Evolutionary conservation across 2,329 filamentous ascomycete species (phyloP).

Genomic region (Penicillium fuscoglaucum): DNA sequence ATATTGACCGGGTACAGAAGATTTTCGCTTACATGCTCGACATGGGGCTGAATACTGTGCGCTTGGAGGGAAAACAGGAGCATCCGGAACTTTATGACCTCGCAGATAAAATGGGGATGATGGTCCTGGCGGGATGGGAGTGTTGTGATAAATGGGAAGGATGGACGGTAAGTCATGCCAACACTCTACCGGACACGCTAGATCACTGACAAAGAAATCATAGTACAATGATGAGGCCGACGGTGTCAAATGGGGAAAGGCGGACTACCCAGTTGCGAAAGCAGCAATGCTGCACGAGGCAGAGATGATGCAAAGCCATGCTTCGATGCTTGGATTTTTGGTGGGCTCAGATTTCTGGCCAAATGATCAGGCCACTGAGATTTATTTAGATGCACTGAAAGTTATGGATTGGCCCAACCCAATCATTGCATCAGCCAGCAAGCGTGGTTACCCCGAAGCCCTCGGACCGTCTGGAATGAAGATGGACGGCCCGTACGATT

Average conservation of each 20-base stretch:
- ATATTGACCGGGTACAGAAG: slow-evolving; percentile 47
- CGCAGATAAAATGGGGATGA: slow-evolving; percentile 60
- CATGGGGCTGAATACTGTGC: slow-evolving; percentile 63
- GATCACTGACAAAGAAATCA: background rate
- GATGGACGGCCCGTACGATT: slow-evolving; percentile 67
- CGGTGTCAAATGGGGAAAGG: slow-evolving; percentile 51
- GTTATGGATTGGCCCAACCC: slow-evolving; percentile 58
- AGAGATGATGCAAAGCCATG: slow-evolving; percentile 60
- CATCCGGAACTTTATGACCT: slow-evolving; percentile 62
- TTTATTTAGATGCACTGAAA: slow-evolving; percentile 55
- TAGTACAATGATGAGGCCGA: slow-evolving; percentile 57
- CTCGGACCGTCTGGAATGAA: slow-evolving; percentile 63
- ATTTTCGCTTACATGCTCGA: slow-evolving; percentile 59
- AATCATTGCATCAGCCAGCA: slow-evolving; percentile 59
- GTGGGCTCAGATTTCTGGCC: slow-evolving; percentile 66
- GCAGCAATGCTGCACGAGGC: slow-evolving; percentile 61
- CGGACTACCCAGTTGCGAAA: slow-evolving; percentile 58
- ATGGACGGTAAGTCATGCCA: slow-evolving; percentile 45
- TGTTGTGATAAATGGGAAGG: slow-evolving; percentile 70
- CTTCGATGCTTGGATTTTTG: slow-evolving; percentile 59
- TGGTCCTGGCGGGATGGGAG: slow-evolving; percentile 65
- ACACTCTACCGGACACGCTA: background rate
- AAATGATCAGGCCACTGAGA: slow-evolving; percentile 54
- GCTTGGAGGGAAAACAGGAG: slow-evolving; percentile 65
- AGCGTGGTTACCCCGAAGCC: slow-evolving; percentile 53